Base-by-base conservation (phyloP, 169 alveolate species). In the Ichthyophthirius multifiliis region DNA sequence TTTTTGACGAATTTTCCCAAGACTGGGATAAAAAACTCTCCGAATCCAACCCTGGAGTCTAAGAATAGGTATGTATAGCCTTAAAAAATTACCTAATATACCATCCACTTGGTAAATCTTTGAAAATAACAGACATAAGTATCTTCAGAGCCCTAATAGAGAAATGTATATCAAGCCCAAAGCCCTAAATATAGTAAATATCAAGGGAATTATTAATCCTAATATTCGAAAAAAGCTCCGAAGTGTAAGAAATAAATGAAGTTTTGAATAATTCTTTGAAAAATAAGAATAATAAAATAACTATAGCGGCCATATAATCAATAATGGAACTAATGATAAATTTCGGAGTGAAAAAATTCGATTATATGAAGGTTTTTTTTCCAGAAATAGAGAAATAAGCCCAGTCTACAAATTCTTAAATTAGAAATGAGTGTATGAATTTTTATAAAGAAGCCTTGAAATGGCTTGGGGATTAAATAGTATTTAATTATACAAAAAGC, bases 401-500 rank as follows among this genome's bases (percentile, higher is more conserved):
- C 3, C 64, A 65, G 9, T 80, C 89, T 4, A 78, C 90, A 1
- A 77, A 81, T 30, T 71, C 92, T 6, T 77, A 47, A 12, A 84
- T 83, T 4, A 83, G 90, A 76, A 30, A 65, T 0, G 96, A 87
- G 46, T 89, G 93, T 30, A 64, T 87, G 85, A 83, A 43, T 31
- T 89, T 92, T 73, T 89, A 78, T 65, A 88, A 91, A 65, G 94
- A 88, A 65, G 74, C 88, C 10, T 74, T 64, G 73, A 85, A 71
- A 78, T 88, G 92, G 91, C 71, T 91, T 9, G 91, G 94, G 0
- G 94, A 88, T 18, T 84, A 71, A 1, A 63, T 89, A 0, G 43
- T 71, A 15, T 85, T 89, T 15, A 63, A 46, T 5, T 81, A 63
- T 5, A 84, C 89, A 30, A 75, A 82, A 32, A 82, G 84, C n/a